phyloP scores from a whole-genome alignment of 495 filamentous ascomycete genomes.

The Saxophila tyrrhenica region DNA sequence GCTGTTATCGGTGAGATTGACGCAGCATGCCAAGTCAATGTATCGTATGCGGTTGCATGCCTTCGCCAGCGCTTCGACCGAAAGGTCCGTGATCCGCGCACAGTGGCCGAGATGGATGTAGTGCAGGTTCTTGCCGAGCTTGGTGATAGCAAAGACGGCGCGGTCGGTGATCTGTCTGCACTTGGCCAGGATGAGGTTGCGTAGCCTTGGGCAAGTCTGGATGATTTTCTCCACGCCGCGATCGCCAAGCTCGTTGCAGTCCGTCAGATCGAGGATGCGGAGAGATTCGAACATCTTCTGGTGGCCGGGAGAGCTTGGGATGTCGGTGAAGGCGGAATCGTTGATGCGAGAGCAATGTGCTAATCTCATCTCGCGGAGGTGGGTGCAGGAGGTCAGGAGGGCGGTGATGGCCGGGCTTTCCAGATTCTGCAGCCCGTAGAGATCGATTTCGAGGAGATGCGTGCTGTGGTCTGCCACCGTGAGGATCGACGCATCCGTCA shows the following conservation, averaged over 20 bases:
- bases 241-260: constrained; percentile 71
- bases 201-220: constrained; percentile 69
- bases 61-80: constrained; percentile 71
- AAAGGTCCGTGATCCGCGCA: constrained; percentile 73
- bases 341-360: constrained; percentile 73
- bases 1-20: constrained; percentile 74
- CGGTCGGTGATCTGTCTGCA: constrained; percentile 85
- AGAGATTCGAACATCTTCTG: constrained; percentile 60
- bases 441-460: constrained; percentile 90
- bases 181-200: constrained; percentile 89
- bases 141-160: constrained; percentile 74
- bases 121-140: constrained; percentile 88
- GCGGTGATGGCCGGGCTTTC: constrained; percentile 70
- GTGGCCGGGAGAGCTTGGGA: constrained; percentile 46
- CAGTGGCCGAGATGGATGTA: constrained; percentile 95
- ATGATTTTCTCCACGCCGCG: constrained; percentile 79
- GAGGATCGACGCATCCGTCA: constrained; percentile 67
- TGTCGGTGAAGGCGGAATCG: constrained; percentile 70
- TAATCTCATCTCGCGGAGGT: constrained; percentile 79
- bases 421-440: constrained; percentile 72
- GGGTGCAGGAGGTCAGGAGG: constrained; percentile 60
- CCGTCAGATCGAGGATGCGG: constrained; percentile 87
- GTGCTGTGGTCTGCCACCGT: constrained; percentile 81
- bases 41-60: constrained; percentile 90
- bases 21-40: constrained; percentile 93